These are phyloP conservation scores for Hymenotorrendiella dingleyae DNA, from an alignment of 2,329 filamentous ascomycete genomes.

Conservation along the genomic window DNA sequence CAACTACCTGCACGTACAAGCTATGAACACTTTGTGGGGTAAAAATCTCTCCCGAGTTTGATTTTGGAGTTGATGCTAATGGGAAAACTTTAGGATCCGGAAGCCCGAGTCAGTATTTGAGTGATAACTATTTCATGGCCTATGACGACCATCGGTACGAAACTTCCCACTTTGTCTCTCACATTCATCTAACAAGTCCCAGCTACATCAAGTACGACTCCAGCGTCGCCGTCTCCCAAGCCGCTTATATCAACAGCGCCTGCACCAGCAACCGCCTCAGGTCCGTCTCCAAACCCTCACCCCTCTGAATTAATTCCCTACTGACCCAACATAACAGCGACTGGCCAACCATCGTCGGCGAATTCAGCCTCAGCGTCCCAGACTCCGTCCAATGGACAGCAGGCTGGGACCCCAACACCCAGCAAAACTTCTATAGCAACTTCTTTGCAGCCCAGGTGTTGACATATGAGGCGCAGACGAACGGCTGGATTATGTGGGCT, in stretches of 20 bases:
- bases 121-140: slow-evolving; percentile 38
- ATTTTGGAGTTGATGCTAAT: too few species aligned
- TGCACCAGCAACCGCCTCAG: slow-evolving; percentile 42
- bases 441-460: slow-evolving; percentile 53
- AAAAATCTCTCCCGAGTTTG: too few species aligned
- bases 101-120: slow-evolving; percentile 38
- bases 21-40: slow-evolving; percentile 49
- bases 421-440: slow-evolving; percentile 43
- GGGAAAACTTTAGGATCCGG: too few species aligned
- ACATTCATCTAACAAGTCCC: background rate
- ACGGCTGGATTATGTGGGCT: slow-evolving; percentile 55
- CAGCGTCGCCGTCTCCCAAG: slow-evolving; percentile 37
- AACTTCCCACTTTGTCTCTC: background rate
- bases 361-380: slow-evolving; percentile 51
- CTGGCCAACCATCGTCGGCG: slow-evolving; percentile 47
- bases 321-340: background rate
- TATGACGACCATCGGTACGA: slow-evolving; percentile 44
- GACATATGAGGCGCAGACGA: slow-evolving; percentile 43
- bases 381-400: slow-evolving; percentile 40
- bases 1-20: slow-evolving; percentile 47
- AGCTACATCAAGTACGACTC: slow-evolving; percentile 51
- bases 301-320: background rate
- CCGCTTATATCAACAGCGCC: slow-evolving; percentile 44
- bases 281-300: background rate
- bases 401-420: slow-evolving; percentile 38